Conservation (phyloP, 2,329 filamentous ascomycete species). For the Coniochaeta pulveracea region DNA sequence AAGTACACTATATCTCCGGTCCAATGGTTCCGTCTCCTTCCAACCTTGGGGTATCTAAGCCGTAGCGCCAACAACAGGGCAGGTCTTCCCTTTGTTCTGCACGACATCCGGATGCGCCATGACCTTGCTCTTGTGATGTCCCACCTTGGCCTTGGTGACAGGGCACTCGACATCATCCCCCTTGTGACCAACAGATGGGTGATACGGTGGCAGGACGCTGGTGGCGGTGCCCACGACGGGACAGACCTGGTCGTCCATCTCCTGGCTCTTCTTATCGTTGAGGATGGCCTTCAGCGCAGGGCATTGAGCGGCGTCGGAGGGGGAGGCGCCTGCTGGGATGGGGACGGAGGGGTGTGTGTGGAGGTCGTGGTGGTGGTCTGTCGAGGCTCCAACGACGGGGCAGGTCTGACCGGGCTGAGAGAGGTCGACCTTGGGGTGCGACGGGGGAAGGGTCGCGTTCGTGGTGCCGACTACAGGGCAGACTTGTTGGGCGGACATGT, state of each 20-base stretch:
- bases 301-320: constrained; percentile 24
- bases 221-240: constrained; percentile 30
- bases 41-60: too few species aligned
- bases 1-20: too few species aligned
- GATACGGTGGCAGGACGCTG: constrained; percentile 27
- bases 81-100: constrained; percentile 17
- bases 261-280: constrained; percentile 23
- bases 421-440: constrained; percentile 27
- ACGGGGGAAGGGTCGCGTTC: constrained; percentile 26
- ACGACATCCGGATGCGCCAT: constrained; percentile 22
- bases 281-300: constrained; percentile 22
- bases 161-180: constrained; percentile 25
- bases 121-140: constrained; percentile 29
- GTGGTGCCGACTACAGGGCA: constrained; percentile 19
- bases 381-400: constrained; percentile 28
- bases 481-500: constrained; percentile 1
- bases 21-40: too few species aligned
- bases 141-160: constrained; percentile 28
- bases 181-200: constrained; percentile 20
- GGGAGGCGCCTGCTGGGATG: constrained; percentile 14
- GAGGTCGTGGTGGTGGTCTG: constrained; percentile 27
- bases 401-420: constrained; percentile 26
- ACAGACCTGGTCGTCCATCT: constrained; percentile 30
- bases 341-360: constrained; percentile 26
- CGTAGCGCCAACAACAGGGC: constrained; percentile 20